A percentile compares a stretch with the other conserved stretches of the same genome.
Evolutionary conservation across 805 yeast genomes (phyloP).

Genomic region (Scheffersomyces amazonensis): DNA sequence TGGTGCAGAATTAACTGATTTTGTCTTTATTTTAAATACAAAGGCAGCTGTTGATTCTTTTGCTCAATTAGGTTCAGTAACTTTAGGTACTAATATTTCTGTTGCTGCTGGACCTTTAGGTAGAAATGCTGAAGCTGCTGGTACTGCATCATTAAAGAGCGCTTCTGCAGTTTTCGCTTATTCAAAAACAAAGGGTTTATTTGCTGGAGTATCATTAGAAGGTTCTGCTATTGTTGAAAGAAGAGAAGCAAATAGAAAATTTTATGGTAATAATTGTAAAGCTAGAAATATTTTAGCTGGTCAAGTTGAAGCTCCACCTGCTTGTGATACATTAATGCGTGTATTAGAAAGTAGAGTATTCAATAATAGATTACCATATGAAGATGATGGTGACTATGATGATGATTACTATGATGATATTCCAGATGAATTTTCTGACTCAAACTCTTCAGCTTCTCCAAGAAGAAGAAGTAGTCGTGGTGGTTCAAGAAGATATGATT

Average conservation of each 20-base stretch:
- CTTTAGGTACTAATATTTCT: constrained; percentile 92
- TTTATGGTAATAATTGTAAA: constrained; percentile 84
- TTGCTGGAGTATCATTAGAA: constrained; percentile 96
- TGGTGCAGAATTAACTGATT: constrained; percentile 95
- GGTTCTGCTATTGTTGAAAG: constrained; percentile 97
- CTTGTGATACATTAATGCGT: constrained; percentile 81
- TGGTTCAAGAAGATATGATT: constrained; percentile 11
- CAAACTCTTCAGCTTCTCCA: constrained; percentile 39
- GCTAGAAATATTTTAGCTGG: constrained; percentile 86
- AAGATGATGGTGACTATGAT: constrained; percentile 51
- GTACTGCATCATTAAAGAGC: constrained; percentile 81
- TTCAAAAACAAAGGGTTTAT: constrained; percentile 93
- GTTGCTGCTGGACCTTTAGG: constrained; percentile 98
- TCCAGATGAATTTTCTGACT: constrained; percentile 64
- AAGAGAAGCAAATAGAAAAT: constrained; percentile 94
- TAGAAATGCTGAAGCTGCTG: constrained; percentile 96
- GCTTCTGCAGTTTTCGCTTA: constrained; percentile 92
- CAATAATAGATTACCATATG: constrained; percentile 48
- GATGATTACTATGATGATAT: constrained; percentile 75
- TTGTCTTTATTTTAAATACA: constrained; percentile 87
- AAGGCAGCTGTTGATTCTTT: constrained; percentile 88
- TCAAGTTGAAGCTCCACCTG: constrained; percentile 88
- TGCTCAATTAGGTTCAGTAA: constrained; percentile 90
- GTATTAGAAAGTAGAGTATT: constrained; percentile 85
- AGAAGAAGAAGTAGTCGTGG: constrained; percentile 17